Evolutionary conservation across 768 basidiomycete genomes (phyloP).

Genomic region (Albatrellus ellisii): DNA sequence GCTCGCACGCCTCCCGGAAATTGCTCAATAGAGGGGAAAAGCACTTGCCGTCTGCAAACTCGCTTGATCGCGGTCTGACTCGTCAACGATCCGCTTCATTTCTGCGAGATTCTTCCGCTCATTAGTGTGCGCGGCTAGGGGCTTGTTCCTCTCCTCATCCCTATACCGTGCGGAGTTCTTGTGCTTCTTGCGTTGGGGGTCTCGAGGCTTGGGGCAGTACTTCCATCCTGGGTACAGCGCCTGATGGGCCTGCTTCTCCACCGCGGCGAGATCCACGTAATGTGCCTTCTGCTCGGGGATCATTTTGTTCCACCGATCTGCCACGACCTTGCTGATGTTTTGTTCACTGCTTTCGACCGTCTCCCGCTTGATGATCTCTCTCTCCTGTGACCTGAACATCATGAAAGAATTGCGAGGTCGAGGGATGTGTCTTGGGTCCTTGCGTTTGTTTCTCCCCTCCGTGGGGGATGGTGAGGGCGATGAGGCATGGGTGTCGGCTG

Average conservation of each 20-base stretch:
- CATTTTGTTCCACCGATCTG: slow-evolving; percentile 15
- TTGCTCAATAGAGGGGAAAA: too few species aligned
- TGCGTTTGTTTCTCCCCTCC: too few species aligned
- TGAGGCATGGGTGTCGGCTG: too few species aligned
- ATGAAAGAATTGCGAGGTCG: slow-evolving; percentile 18
- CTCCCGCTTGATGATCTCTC: too few species aligned
- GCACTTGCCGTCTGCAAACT: not conserved
- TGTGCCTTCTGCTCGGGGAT: slow-evolving; percentile 10
- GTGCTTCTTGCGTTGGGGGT: slow-evolving; percentile 4
- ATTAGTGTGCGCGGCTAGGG: slow-evolving; percentile 6
- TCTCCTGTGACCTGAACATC: slow-evolving; percentile 17
- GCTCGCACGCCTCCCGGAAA: not conserved
- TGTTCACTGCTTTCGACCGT: slow-evolving; percentile 12
- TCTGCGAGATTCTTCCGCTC: slow-evolving; percentile 7
- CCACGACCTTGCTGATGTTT: slow-evolving; percentile 15
- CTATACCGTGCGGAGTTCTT: slow-evolving; percentile 9
- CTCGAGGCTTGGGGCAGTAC: slow-evolving; percentile 8
- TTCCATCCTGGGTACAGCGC: slow-evolving; percentile 16
- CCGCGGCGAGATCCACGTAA: slow-evolving; percentile 14
- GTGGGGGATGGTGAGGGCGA: too few species aligned
- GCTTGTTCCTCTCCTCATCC: slow-evolving; percentile 6
- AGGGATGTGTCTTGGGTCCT: slow-evolving; percentile 8
- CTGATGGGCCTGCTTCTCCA: slow-evolving; percentile 14
- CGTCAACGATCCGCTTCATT: slow-evolving; percentile 1
- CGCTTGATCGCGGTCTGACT: slow-evolving; percentile 3